A percentile compares a stretch with the other conserved stretches of the same genome.
Conservation (phyloP, 257 asterid species). For the Nicotiana tabacum region DNA sequence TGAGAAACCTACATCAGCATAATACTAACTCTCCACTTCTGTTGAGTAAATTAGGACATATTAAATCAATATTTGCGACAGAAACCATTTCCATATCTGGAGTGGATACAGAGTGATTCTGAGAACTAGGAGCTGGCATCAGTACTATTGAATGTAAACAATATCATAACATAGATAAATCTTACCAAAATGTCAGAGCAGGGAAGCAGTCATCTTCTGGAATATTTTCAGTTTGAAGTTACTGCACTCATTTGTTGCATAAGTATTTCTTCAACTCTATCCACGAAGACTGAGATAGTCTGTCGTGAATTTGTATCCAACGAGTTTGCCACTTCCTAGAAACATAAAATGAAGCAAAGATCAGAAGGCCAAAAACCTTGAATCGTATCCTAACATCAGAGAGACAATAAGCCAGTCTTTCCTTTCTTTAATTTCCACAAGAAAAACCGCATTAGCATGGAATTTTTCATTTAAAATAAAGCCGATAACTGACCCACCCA, state of each 20-base stretch:
- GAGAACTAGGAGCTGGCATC: background rate
- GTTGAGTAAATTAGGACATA: no score
- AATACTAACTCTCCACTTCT: background rate
- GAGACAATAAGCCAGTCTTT: background rate
- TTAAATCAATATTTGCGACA: no score
- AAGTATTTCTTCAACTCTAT: slow-evolving; percentile 60
- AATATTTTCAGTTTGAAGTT: background rate
- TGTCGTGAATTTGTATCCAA: slow-evolving; percentile 32
- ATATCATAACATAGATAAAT: background rate
- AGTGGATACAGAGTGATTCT: background rate
- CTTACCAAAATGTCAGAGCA: background rate
- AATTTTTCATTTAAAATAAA: no score
- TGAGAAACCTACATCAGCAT: background rate
- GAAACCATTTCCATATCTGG: background rate
- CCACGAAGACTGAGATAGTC: slow-evolving; percentile 46
- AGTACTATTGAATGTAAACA: background rate
- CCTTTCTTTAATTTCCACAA: background rate
- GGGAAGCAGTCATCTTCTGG: background rate
- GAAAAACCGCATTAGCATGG: background rate
- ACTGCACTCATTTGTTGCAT: slow-evolving; percentile 48
- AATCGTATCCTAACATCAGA: background rate
- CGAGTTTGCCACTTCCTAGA: slow-evolving; percentile 63
- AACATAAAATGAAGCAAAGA: background rate
- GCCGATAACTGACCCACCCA: background rate
- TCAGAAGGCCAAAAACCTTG: background rate